Evolutionary conservation across 2,329 filamentous ascomycete species (phyloP).

Genomic region (Botrytis sinoallii): DNA sequence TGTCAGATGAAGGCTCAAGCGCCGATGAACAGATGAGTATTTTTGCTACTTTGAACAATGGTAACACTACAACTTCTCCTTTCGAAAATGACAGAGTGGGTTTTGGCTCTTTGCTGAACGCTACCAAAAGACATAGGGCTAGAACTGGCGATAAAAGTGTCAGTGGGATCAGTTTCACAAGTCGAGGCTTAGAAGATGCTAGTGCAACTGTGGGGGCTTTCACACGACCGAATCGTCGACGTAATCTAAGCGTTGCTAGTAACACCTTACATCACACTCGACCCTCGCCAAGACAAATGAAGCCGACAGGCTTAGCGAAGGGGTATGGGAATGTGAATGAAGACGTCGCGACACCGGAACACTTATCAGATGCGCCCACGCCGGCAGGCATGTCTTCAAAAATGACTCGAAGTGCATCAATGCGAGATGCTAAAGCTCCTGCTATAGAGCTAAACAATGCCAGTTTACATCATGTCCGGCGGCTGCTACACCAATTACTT

Average conservation of each 20-base stretch:
- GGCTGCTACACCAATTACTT: conserved; percentile 78
- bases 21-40: conserved; percentile 90
- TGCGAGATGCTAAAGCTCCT: conserved; percentile 70
- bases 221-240: conserved; percentile 62
- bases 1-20: conserved; percentile 91
- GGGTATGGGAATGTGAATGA: conserved; percentile 40
- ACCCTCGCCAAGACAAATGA: conserved; percentile 62
- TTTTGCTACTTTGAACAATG: conserved; percentile 69
- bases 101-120: conserved; percentile 68
- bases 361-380: conserved; percentile 25
- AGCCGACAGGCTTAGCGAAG: conserved; percentile 37
- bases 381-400: conserved; percentile 40
- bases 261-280: conserved; percentile 63
- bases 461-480: conserved; percentile 83
- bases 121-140: conserved; percentile 70
- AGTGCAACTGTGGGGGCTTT: conserved; percentile 56
- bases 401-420: conserved; percentile 75
- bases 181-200: conserved; percentile 63
- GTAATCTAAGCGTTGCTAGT: conserved; percentile 83
- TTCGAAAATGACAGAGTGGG: conserved; percentile 70
- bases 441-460: conserved; percentile 83
- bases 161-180: conserved; percentile 65
- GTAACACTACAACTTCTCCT: conserved; percentile 60
- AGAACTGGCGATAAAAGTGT: conserved; percentile 73
- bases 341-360: conserved; percentile 27